phyloP scores from a whole-genome alignment of 108 stramenopile species.

The Pseudonitzschia multiseries region DNA sequence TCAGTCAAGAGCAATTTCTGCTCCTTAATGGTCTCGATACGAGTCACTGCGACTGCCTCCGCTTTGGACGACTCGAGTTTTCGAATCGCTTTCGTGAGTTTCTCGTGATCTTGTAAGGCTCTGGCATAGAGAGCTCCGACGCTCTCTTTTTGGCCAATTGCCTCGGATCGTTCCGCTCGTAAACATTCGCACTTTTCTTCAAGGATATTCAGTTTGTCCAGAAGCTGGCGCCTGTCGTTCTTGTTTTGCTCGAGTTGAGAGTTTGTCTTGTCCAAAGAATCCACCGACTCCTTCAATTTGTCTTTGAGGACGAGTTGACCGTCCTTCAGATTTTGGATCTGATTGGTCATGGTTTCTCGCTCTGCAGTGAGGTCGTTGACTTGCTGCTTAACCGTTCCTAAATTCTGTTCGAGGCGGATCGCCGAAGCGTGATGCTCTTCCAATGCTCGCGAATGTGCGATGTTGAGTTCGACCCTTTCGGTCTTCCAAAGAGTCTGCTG shows the following conservation, averaged over 20 bases:
- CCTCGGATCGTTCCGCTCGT: neutral
- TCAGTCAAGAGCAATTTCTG: neutral
- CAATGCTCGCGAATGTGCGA: neutral
- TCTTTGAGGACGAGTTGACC: neutral
- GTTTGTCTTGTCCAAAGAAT: neutral
- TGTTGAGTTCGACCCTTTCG: neutral
- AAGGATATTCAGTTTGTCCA: neutral
- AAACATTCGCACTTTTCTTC: neutral
- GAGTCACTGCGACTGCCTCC: neutral
- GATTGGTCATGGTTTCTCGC: neutral
- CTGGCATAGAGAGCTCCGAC: neutral
- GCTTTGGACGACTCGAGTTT: neutral
- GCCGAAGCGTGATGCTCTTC: neutral
- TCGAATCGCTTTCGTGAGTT: neutral
- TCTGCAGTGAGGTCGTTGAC: neutral
- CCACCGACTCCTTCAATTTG: neutral
- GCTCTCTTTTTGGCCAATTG: neutral
- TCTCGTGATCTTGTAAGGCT: neutral
- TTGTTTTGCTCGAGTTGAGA: slow-evolving; percentile 5
- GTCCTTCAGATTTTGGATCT: neutral
- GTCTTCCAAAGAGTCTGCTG: neutral
- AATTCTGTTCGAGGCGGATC: neutral
- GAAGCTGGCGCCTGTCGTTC: neutral
- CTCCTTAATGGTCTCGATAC: neutral
- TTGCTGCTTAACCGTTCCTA: neutral